Evolutionary conservation across 768 basidiomycete species (phyloP).

Genomic region (Nevesoporus exiguus): DNA sequence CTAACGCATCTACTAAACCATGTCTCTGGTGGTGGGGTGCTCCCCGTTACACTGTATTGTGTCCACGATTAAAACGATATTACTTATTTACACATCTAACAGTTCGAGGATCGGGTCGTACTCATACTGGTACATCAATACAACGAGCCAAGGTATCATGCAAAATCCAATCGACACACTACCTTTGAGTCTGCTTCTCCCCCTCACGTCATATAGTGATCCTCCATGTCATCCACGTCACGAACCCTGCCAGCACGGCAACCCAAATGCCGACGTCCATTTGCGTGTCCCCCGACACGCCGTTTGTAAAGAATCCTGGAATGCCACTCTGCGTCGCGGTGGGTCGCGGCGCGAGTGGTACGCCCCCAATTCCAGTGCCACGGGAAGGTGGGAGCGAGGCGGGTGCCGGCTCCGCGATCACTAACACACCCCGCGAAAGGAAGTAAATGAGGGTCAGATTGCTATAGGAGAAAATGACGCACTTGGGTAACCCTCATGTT

Average conservation of each 20-base stretch:
- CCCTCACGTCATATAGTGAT: slow-evolving; percentile 8
- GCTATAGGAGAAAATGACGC: neutral
- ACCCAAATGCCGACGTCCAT: slow-evolving; percentile 20
- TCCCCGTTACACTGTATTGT: too few relatives aligned
- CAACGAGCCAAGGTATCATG: too few relatives aligned
- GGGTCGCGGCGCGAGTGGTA: slow-evolving; percentile 27
- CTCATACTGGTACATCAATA: too few relatives aligned
- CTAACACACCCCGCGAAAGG: slow-evolving; percentile 23
- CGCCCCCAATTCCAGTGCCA: slow-evolving; percentile 28
- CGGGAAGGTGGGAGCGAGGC: slow-evolving; percentile 24
- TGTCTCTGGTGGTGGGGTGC: too few relatives aligned
- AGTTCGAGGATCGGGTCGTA: too few relatives aligned
- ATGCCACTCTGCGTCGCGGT: slow-evolving; percentile 9
- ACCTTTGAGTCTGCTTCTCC: neutral
- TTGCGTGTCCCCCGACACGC: slow-evolving; percentile 10
- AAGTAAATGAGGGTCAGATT: neutral
- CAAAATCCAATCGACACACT: neutral
- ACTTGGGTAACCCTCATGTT: slow-evolving; percentile 30
- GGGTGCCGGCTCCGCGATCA: slow-evolving; percentile 41
- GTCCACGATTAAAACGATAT: too few relatives aligned
- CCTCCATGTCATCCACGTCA: slow-evolving; percentile 21
- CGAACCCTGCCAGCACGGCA: slow-evolving; percentile 5
- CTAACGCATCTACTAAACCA: too few relatives aligned
- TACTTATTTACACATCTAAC: too few relatives aligned
- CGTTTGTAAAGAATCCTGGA: slow-evolving; percentile 10